phyloP scores from a whole-genome alignment of 495 filamentous ascomycete genomes.

The Extremus antarcticus region DNA sequence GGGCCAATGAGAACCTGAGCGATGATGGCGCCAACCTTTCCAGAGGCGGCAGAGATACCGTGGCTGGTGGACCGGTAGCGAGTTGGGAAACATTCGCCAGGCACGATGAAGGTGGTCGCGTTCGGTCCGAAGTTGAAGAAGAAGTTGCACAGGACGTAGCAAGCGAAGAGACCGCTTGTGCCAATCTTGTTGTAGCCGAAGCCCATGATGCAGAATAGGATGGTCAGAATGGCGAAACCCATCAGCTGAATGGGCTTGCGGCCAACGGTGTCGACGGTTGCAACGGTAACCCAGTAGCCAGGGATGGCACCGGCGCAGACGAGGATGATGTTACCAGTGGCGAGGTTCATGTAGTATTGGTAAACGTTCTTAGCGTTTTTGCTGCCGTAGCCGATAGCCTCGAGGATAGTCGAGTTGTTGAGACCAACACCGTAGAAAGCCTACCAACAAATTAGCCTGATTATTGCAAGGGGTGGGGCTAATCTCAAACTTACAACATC shows the following conservation, averaged over 20 bases:
- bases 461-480: background rate
- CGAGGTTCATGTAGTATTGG: conserved; percentile 21
- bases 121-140: conserved; percentile 89
- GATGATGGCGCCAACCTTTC: conserved; percentile 70
- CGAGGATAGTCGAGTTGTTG: conserved; percentile 44
- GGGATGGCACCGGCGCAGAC: conserved; percentile 31
- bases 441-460: background rate
- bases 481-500: conserved; percentile 35
- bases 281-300: conserved; percentile 32
- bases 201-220: conserved; percentile 26
- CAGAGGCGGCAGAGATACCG: conserved; percentile 70
- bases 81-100: conserved; percentile 83
- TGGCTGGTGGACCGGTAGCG: conserved; percentile 76
- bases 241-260: conserved; percentile 28
- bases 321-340: conserved; percentile 28
- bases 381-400: conserved; percentile 22
- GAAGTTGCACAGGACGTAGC: conserved; percentile 74
- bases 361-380: conserved; percentile 22
- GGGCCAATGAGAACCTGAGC: conserved; percentile 40
- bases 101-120: conserved; percentile 80
- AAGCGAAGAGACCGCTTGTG: conserved; percentile 44
- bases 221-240: conserved; percentile 27
- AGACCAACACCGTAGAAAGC: conserved; percentile 73
- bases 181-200: conserved; percentile 25
- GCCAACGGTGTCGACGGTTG: conserved; percentile 26